Conservation (phyloP, 148 eudicot genomes). For the Vaccinium macrocarpon region DNA sequence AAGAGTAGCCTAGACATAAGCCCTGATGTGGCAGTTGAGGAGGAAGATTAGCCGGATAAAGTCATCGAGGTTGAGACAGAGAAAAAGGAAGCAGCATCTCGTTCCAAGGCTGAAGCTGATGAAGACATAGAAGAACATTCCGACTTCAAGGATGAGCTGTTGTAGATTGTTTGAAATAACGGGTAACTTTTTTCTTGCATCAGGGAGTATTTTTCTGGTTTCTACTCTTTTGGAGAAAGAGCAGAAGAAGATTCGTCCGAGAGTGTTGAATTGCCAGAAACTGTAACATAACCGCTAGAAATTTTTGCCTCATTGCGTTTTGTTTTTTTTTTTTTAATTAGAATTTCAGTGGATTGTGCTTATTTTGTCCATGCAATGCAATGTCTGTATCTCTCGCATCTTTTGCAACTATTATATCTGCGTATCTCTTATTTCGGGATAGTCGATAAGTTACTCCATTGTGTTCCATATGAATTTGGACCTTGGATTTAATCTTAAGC, state of each 20-base stretch:
- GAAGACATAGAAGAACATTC: conserved; percentile 17
- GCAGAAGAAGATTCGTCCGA: background rate
- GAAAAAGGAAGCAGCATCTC: conserved; percentile 40
- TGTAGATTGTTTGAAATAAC: conserved; percentile 20
- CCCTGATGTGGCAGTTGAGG: conserved; percentile 77
- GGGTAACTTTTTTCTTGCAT: background rate
- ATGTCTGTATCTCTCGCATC: background rate
- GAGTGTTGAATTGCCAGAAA: background rate
- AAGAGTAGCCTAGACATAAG: conserved; percentile 68
- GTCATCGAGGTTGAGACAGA: conserved; percentile 45
- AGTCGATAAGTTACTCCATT: background rate
- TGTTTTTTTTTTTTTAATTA: background rate
- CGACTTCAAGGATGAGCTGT: conserved; percentile 71
- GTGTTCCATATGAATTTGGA: background rate
- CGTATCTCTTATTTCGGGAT: too few species aligned
- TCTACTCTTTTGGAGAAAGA: background rate
- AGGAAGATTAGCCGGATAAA: conserved; percentile 77
- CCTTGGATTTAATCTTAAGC: background rate
- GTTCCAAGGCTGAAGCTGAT: conserved; percentile 24
- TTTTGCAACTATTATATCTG: background rate
- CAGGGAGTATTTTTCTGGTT: background rate
- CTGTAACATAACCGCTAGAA: conserved; percentile 5
- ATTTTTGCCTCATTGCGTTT: background rate
- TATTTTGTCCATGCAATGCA: background rate
- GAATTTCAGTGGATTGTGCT: background rate